phyloP scores from a whole-genome alignment of 345 rosid species.

The Salix udensis region DNA sequence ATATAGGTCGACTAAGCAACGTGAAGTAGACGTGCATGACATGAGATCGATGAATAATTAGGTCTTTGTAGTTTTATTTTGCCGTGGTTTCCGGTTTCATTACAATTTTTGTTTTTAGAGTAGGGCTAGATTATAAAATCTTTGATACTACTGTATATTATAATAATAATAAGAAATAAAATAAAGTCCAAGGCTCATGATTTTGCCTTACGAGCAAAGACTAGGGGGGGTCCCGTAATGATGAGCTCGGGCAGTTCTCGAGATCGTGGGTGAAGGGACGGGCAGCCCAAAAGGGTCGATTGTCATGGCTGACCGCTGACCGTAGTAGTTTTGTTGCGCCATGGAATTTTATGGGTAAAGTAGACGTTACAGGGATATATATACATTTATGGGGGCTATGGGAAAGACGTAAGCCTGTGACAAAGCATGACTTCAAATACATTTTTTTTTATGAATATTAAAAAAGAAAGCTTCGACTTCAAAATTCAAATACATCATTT shows the following conservation, averaged over 20 bases:
- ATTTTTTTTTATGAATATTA: neutral
- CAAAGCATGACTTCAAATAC: slow-evolving; percentile 48
- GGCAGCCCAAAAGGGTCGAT: slow-evolving; percentile 32
- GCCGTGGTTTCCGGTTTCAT: slow-evolving; percentile 42
- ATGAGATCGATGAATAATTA: slow-evolving; percentile 16
- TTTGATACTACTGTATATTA: neutral
- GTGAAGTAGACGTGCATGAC: slow-evolving; percentile 67
- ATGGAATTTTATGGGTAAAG: slow-evolving; percentile 33
- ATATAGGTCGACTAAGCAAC: slow-evolving; percentile 23
- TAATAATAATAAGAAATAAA: neutral
- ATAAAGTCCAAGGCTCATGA: slow-evolving; percentile 45
- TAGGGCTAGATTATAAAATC: slow-evolving; percentile 9
- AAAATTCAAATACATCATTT: neutral
- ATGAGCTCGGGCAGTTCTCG: slow-evolving; percentile 39
- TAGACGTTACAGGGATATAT: slow-evolving; percentile 16
- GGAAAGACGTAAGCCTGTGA: slow-evolving; percentile 32
- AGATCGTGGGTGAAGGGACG: slow-evolving; percentile 32
- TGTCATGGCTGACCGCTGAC: slow-evolving; percentile 42
- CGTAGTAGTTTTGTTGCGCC: slow-evolving; percentile 1
- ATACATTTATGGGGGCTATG: neutral
- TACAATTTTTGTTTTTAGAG: neutral
- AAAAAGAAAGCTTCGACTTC: neutral
- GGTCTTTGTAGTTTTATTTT: neutral
- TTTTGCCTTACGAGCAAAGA: slow-evolving; percentile 62
- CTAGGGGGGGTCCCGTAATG: slow-evolving; percentile 58